phyloP scores from a whole-genome alignment of 2,329 filamentous ascomycete species.

The Thelonectria blattea region DNA sequence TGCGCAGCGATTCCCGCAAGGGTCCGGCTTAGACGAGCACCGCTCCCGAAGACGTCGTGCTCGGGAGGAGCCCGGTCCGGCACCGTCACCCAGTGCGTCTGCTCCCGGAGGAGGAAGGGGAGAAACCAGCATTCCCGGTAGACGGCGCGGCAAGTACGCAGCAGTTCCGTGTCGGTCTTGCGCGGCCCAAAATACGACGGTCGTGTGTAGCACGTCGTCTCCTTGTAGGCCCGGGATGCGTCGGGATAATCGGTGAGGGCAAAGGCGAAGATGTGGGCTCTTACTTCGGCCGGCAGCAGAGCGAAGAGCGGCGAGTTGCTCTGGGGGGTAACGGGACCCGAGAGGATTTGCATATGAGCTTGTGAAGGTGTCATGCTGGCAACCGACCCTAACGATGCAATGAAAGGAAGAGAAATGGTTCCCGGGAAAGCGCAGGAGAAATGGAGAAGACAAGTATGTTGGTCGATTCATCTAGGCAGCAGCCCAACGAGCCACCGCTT shows the following conservation, averaged over 20 bases:
- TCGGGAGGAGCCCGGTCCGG: slow-evolving; percentile 41
- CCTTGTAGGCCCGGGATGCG: slow-evolving; percentile 36
- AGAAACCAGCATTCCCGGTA: slow-evolving; percentile 52
- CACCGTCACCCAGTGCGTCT: slow-evolving; percentile 47
- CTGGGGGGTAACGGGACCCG: slow-evolving; percentile 15
- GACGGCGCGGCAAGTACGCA: slow-evolving; percentile 50
- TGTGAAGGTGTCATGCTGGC: no score
- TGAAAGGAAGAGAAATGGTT: no score
- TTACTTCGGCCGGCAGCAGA: slow-evolving; percentile 54
- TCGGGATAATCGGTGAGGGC: slow-evolving; percentile 49
- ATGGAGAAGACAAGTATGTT: no score
- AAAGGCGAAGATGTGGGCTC: slow-evolving; percentile 53
- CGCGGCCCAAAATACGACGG: slow-evolving; percentile 49
- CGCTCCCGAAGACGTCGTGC: slow-evolving; percentile 6
- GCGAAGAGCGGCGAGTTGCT: slow-evolving; percentile 41
- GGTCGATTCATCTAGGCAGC: no score
- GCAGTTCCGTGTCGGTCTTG: slow-evolving; percentile 45
- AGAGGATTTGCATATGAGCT: slow-evolving; percentile 13
- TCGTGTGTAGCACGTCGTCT: slow-evolving; percentile 46
- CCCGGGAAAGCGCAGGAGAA: no score
- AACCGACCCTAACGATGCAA: no score
- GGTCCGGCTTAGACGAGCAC: background rate
- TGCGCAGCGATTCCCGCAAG: slow-evolving; percentile 29
- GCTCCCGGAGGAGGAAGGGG: slow-evolving; percentile 47
- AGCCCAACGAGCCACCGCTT: no score